Evolutionary conservation across 345 rosid species (phyloP).

Genomic region (Tarenaya hassleriana): DNA sequence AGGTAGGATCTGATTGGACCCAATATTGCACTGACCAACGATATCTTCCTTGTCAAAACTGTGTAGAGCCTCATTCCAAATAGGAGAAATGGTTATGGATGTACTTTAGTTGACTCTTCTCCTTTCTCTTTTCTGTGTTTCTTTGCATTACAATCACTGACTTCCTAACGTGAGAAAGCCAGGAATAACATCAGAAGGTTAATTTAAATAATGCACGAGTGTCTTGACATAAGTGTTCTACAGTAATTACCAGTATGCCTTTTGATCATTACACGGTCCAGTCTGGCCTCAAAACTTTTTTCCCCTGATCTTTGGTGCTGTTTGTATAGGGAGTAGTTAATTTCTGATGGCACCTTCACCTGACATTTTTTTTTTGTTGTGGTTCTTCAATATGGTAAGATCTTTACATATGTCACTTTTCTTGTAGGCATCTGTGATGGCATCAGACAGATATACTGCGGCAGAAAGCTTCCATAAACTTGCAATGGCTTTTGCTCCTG

Average conservation of each 20-base stretch:
- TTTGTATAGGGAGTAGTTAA: not conserved
- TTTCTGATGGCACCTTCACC: constrained; percentile 4
- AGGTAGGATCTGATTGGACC: constrained; percentile 3
- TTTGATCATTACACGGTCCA: not conserved
- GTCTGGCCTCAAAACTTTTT: not conserved
- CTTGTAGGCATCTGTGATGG: constrained; percentile 67
- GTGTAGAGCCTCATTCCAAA: constrained; percentile 2
- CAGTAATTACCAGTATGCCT: constrained; percentile 10
- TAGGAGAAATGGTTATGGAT: not conserved
- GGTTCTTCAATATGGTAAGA: constrained; percentile 1
- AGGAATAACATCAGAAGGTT: not conserved
- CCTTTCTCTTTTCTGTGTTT: not conserved
- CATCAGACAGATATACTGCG: constrained; percentile 88
- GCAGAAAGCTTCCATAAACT: constrained; percentile 97
- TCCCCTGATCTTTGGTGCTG: constrained; percentile 8
- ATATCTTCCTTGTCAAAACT: constrained; percentile 7
- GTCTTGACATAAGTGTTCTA: constrained; percentile 7
- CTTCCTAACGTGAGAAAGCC: not conserved
- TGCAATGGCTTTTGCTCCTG: constrained; percentile 99
- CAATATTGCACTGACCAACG: constrained; percentile 2
- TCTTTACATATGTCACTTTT: not conserved
- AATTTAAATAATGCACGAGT: constrained; percentile 10
- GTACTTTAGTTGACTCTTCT: constrained; percentile 2
- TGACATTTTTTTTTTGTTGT: constrained; percentile 8
- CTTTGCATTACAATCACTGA: not conserved